A percentile compares a stretch with the other conserved stretches of the same genome.
These are phyloP conservation scores for Mycogone perniciosa DNA, from an alignment of 2,329 filamentous ascomycete species.

Conservation along the genomic window DNA sequence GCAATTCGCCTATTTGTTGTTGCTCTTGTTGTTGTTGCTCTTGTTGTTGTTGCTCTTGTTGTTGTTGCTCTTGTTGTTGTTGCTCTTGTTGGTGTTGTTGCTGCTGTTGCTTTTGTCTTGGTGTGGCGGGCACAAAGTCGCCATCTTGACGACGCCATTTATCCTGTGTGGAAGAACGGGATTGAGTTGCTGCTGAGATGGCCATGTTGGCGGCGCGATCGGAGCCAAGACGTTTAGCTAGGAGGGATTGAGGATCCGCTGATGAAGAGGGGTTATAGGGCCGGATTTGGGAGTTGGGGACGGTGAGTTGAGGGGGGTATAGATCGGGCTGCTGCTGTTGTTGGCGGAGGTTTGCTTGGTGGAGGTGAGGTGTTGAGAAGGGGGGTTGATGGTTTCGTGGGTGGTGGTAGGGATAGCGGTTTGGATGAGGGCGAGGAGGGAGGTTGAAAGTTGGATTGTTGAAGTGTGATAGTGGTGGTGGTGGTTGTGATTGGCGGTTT, in stretches of 20 bases:
- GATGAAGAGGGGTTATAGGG: constrained; percentile 10
- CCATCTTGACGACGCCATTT: constrained; percentile 6
- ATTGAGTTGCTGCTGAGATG: constrained; percentile 22
- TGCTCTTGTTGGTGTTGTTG: constrained; percentile 4
- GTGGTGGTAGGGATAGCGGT: constrained; percentile 8
- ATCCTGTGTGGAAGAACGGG: constrained; percentile 17
- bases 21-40: background rate
- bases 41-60: background rate
- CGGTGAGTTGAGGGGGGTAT: background rate
- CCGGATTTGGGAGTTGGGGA: constrained; percentile 13
- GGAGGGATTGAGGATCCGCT: constrained; percentile 36
- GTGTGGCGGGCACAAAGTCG: background rate
- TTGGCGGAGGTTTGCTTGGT: constrained; percentile 13
- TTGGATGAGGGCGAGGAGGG: constrained; percentile 1
- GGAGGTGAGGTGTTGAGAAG: constrained; percentile 6
- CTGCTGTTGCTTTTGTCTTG: background rate
- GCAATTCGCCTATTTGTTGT: constrained; percentile 5
- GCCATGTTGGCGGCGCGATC: constrained; percentile 43
- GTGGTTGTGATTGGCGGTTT: constrained; percentile 1
- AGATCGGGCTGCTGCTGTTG: constrained; percentile 12
- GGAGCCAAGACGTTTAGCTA: constrained; percentile 46
- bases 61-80: background rate
- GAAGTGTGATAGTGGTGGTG: background rate
- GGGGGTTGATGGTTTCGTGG: constrained; percentile 7
- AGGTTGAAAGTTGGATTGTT: constrained; percentile 3